phyloP scores from a whole-genome alignment of 176 grass and related monocot genomes.

The Microstegium vimineum region DNA sequence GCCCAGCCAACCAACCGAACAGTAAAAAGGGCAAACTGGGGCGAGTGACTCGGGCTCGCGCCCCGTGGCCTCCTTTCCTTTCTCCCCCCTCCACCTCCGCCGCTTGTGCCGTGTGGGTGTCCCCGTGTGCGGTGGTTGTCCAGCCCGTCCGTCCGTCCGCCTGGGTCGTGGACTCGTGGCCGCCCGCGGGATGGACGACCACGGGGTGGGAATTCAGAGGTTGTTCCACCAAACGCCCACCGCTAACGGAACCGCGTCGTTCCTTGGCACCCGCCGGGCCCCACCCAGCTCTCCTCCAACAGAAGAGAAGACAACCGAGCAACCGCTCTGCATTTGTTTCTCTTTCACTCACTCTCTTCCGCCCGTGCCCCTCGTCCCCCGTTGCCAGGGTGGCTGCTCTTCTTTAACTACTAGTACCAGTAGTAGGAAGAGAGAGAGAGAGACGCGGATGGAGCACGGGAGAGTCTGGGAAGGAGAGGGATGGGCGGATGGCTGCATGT shows the following conservation, averaged over 20 bases:
- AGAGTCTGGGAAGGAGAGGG: background rate
- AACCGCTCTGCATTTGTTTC: background rate
- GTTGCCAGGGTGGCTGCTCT: constrained; percentile 6
- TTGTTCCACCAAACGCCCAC: constrained; percentile 55
- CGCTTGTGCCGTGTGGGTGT: background rate
- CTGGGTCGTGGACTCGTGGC: too few species aligned
- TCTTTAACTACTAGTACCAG: background rate
- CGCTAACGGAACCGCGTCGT: constrained; percentile 44
- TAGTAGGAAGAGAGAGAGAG: background rate
- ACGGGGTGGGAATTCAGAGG: background rate
- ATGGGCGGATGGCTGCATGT: constrained; percentile 2
- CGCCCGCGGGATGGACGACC: background rate
- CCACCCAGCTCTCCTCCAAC: background rate
- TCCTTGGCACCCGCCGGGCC: too few species aligned
- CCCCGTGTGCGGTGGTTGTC: constrained; percentile 32
- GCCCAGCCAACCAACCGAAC: too few species aligned
- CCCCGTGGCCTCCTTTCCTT: background rate
- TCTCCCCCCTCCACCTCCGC: background rate
- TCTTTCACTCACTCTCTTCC: too few species aligned
- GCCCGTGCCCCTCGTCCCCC: background rate
- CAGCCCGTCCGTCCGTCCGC: background rate
- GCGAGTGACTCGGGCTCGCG: background rate
- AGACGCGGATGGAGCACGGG: background rate
- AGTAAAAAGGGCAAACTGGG: background rate
- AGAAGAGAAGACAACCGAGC: background rate